phyloP scores from a whole-genome alignment of 257 asterid species.

The Schizonepeta tenuifolia region DNA sequence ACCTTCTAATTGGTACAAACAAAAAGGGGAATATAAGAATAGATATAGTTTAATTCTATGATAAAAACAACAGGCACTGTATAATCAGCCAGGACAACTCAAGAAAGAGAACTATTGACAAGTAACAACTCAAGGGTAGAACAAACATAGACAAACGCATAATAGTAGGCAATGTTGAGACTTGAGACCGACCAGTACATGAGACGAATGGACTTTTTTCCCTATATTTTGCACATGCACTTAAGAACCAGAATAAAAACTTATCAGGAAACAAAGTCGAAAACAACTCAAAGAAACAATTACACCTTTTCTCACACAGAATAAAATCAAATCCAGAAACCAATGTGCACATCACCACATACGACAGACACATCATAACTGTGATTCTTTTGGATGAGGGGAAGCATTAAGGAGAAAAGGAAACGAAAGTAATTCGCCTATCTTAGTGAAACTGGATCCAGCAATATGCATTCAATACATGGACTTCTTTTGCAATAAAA shows the following conservation, averaged over 20 bases:
- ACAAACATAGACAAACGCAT: background rate
- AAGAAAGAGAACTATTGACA: background rate
- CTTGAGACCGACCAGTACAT: background rate
- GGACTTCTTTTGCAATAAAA: slow-evolving; percentile 8
- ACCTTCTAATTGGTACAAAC: slow-evolving; percentile 59
- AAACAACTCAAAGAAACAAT: slow-evolving; percentile 17
- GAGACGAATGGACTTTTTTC: background rate
- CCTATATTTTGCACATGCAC: background rate
- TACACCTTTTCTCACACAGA: background rate
- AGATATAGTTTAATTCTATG: background rate
- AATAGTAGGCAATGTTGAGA: background rate
- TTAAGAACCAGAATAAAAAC: background rate
- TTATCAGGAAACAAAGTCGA: background rate
- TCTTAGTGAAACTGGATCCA: background rate
- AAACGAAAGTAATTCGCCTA: slow-evolving; percentile 7
- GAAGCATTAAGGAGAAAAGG: background rate
- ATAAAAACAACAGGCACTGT: slow-evolving; percentile 22
- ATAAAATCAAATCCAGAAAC: background rate
- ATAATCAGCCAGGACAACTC: slow-evolving; percentile 1
- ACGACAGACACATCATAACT: background rate
- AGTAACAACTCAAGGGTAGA: background rate
- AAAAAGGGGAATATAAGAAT: slow-evolving; percentile 12
- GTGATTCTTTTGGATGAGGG: background rate
- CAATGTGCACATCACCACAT: background rate
- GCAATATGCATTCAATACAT: background rate